Percentiles rank a stretch among this genome's conserved stretches.
Conservation (phyloP, 2,329 filamentous ascomycete species). For the Penicillium brevicompactum region DNA sequence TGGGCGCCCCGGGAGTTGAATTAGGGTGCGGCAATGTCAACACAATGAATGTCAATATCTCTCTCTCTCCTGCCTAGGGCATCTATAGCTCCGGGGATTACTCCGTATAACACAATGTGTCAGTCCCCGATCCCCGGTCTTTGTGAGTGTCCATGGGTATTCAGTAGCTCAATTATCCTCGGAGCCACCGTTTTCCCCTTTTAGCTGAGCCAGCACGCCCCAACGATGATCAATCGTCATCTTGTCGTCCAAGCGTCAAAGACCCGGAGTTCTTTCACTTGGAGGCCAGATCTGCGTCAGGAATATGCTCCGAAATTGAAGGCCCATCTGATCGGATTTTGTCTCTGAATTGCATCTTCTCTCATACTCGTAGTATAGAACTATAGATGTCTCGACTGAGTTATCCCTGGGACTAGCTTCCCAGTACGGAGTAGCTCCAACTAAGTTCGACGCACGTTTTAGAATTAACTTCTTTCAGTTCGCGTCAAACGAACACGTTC, state of each 20-base stretch:
- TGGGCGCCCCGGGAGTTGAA: neutral
- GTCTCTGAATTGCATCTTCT: neutral
- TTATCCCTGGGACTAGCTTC: too few relatives aligned
- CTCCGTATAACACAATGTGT: too few relatives aligned
- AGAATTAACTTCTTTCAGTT: neutral
- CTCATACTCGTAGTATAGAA: neutral
- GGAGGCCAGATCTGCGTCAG: conserved; percentile 1
- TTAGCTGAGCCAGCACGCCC: neutral
- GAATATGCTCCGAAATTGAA: conserved; percentile 8
- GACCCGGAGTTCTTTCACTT: conserved; percentile 1
- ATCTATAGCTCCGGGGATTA: too few relatives aligned
- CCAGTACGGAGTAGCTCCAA: neutral
- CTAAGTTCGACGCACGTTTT: neutral
- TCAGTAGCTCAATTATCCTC: too few relatives aligned
- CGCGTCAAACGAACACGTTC: neutral
- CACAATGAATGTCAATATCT: too few relatives aligned
- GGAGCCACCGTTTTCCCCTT: neutral
- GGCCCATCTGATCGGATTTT: neutral
- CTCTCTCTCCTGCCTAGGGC: too few relatives aligned
- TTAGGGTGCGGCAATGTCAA: neutral
- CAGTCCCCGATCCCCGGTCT: neutral
- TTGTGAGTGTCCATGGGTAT: too few relatives aligned
- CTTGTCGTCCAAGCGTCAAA: neutral
- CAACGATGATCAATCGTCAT: conserved; percentile 5
- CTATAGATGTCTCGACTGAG: neutral